Evolutionary conservation across 768 basidiomycete species (phyloP).

Genomic region (Pleurotus citrinopileatus): DNA sequence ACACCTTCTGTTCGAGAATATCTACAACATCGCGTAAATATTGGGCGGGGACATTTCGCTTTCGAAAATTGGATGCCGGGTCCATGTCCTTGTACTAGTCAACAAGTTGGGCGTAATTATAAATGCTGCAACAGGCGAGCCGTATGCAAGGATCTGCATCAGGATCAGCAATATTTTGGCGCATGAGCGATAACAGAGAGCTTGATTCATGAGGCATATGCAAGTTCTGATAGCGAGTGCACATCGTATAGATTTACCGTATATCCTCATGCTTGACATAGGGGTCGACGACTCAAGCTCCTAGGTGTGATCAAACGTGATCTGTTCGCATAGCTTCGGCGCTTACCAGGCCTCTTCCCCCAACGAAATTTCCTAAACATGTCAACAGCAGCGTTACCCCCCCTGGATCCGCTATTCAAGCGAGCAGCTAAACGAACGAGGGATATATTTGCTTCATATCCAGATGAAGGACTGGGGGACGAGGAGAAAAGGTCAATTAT

Average conservation of each 20-base stretch:
- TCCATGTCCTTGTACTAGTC: constrained; percentile 93
- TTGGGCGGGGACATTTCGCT: constrained; percentile 81
- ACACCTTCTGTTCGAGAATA: constrained; percentile 86
- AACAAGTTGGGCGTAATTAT: constrained; percentile 82
- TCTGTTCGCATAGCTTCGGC: no score
- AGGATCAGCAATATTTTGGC: constrained; percentile 11
- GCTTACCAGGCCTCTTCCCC: no score
- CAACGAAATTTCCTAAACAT: no score
- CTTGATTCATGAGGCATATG: not conserved
- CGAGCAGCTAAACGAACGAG: constrained; percentile 69
- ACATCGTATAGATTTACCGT: constrained; percentile 68
- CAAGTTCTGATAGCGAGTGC: constrained; percentile 41
- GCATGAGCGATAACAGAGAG: constrained; percentile 22
- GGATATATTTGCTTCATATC: constrained; percentile 63
- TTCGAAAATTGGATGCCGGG: constrained; percentile 73
- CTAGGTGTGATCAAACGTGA: no score
- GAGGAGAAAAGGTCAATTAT: constrained; percentile 68
- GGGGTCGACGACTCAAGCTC: no score
- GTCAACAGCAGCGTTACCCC: constrained; percentile 54
- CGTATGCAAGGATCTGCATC: constrained; percentile 34
- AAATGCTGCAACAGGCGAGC: constrained; percentile 58
- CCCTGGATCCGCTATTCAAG: constrained; percentile 64
- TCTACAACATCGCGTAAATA: constrained; percentile 92
- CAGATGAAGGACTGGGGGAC: constrained; percentile 57
- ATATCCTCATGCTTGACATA: no score